A percentile compares a stretch with the other conserved stretches of the same genome.
phyloP scores from a whole-genome alignment of 2,329 filamentous ascomycete genomes.

The Colletotrichum liriopes region DNA sequence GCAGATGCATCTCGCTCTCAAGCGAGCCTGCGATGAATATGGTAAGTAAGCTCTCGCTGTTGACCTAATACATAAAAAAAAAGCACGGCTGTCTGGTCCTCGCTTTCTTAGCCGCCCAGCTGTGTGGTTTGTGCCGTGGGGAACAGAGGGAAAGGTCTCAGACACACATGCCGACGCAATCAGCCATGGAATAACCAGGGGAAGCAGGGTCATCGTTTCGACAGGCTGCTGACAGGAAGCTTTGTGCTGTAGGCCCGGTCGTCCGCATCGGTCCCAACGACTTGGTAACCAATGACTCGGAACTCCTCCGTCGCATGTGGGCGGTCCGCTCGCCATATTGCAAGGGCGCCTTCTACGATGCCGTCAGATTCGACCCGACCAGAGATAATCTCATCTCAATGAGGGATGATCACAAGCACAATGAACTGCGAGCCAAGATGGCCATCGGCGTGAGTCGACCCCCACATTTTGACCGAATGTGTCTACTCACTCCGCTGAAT shows the following conservation, averaged over 20 bases:
- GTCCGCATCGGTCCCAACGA: slow-evolving; percentile 55
- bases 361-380: slow-evolving; percentile 51
- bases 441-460: slow-evolving; percentile 56
- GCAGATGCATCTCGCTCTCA: slow-evolving; percentile 45
- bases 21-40: slow-evolving; percentile 44
- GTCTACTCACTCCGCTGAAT: neutral
- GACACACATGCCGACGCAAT: slow-evolving; percentile 40
- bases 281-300: slow-evolving; percentile 54
- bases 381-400: slow-evolving; percentile 53
- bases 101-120: neutral
- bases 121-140: slow-evolving; percentile 2
- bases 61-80: neutral
- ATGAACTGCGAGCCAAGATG: slow-evolving; percentile 62
- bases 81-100: neutral
- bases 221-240: slow-evolving; percentile 42
- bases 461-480: neutral
- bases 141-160: slow-evolving; percentile 31
- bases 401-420: slow-evolving; percentile 58
- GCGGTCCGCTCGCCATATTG: slow-evolving; percentile 52
- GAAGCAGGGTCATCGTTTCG: slow-evolving; percentile 21
- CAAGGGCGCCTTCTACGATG: slow-evolving; percentile 57
- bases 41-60: slow-evolving; percentile 33
- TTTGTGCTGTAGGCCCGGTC: slow-evolving; percentile 49
- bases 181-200: slow-evolving; percentile 13
- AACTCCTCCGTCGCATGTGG: slow-evolving; percentile 53